Base-by-base conservation (phyloP, 805 yeast species). In the Pichia membranifaciens region DNA sequence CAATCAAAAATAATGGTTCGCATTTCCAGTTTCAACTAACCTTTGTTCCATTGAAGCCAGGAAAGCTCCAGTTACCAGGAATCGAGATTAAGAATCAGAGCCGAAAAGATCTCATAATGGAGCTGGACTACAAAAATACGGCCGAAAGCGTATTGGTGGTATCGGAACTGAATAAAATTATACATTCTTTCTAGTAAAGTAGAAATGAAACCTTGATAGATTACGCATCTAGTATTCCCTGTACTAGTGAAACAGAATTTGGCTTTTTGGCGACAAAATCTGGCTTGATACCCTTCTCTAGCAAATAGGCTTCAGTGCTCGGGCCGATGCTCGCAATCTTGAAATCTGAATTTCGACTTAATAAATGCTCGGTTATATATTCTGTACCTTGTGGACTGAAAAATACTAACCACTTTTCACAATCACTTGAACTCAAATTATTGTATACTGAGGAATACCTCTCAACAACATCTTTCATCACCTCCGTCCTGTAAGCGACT, bases 361-460 rank as follows among this genome's bases (percentile, higher is more conserved):
- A 49, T 18, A 64, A 51, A 51, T 72, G 71, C 9, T 73, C 64
- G 4, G 86, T 76, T 12, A 89, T 81, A 1, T 64, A 70, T 25
- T 74, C 76, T 0, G 95, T 83, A 0, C 96, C 96, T 56, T 93
- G 95, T 0, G 96, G 95, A 52, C 96, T 87, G 65, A 90, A 91
- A 51, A 91, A 84, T 0, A 90, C 84, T 5, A 89, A 67, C 96
- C 96, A 88, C 46, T 69, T 69, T 15, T 55, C 49, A 9, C 45
- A 37, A 5, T 22, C 21, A 6, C 18, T 36, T 29, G 75, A 65
- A 8, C 20, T 7, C 3, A 53, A 18, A 1, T 22, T 25, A 2
- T 34, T 13, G 12, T 47, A 43, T 4, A 50, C 15, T 4, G n/a
- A 16, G 15, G 32, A 17, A 45, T 54, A 58, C 41, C 58, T 45